Base-by-base conservation (phyloP, 1,139 yeast species). In the Geotrichum candidum region DNA sequence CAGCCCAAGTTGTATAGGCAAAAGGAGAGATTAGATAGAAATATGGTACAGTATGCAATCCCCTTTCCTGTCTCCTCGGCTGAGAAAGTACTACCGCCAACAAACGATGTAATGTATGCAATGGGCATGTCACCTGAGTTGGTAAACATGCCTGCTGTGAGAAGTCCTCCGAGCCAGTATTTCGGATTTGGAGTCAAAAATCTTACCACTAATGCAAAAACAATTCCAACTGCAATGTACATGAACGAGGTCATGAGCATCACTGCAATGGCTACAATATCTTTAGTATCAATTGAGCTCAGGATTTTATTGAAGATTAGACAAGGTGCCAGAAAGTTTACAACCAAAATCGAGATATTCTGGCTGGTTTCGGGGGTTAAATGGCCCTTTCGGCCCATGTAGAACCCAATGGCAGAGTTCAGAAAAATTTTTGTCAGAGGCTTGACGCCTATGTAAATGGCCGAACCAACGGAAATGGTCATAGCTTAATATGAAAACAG, bases 401-500 rank as follows among this genome's bases (percentile, higher is more conserved):
- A 72, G 68, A 79, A 88, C 6, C 97, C 97, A 13, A 86, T 74
- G 1, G 80, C 85, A 9, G 89, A 82, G 70, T 89, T 87, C 68
- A 88, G 76, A 69, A 90, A 90, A 66, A 91, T 89, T 76, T 91
- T 91, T 75, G 90, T 79, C 63, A 91, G 86, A 27, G 97, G 97
- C 76, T 90, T 91, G 58, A 88, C 88, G 0, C 96, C 84, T 25
- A 90, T 81, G 74, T 86, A 91, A 11, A 91, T 87, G 51, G 90
- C 84, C 53, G 81, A 80, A 13, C 96, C 96, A 25, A 90, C 72
- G 0, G 84, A 70, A 29, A 78, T 63, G 4, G 70, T 57, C 61
- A 62, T 69, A 6, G 9, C n/a, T 15, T 15, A 41, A n/a, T 38
- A 2, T 38, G 15, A 11, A 25, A 25, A 4, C 27, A 25, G 27